Evolutionary conservation across 2,329 filamentous ascomycete genomes (phyloP).

Genomic region (Colletotrichum eremochloae): DNA sequence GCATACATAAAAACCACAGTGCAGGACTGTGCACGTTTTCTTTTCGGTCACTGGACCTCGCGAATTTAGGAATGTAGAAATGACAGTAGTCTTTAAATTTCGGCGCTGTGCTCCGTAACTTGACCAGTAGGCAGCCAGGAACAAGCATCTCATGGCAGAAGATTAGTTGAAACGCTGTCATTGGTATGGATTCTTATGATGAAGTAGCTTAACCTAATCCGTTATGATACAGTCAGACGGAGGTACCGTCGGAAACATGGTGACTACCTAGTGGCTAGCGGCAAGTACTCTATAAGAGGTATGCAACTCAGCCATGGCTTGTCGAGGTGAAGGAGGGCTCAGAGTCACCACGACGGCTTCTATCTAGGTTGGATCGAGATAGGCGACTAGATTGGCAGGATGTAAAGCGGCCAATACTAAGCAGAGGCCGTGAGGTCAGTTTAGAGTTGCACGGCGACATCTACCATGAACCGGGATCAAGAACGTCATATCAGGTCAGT

Average conservation of each 20-base stretch:
- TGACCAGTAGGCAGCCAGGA: not conserved
- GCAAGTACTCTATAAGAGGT: not conserved
- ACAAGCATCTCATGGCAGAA: not conserved
- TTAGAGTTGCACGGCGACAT: slow-evolving; percentile 16
- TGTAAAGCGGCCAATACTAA: not conserved
- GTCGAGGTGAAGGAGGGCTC: not conserved
- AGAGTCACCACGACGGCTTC: not conserved
- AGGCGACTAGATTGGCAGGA: no score
- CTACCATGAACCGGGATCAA: not conserved
- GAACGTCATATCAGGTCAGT: not conserved
- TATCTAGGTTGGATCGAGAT: not conserved
- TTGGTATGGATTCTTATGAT: no score
- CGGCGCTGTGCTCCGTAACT: not conserved
- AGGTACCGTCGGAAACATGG: not conserved
- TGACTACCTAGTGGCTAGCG: not conserved
- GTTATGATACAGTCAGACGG: not conserved
- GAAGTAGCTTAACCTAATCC: not conserved
- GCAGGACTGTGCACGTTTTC: not conserved
- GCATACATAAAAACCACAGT: not conserved
- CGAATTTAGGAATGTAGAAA: not conserved
- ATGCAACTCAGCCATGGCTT: not conserved
- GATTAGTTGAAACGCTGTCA: not conserved
- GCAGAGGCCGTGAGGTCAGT: slow-evolving; percentile 4
- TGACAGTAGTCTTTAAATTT: not conserved
- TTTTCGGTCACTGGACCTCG: not conserved